A percentile compares a stretch with the other conserved stretches of the same genome.
phyloP scores from a whole-genome alignment of 2,329 filamentous ascomycete species.

The Xylariaceae sp. region DNA sequence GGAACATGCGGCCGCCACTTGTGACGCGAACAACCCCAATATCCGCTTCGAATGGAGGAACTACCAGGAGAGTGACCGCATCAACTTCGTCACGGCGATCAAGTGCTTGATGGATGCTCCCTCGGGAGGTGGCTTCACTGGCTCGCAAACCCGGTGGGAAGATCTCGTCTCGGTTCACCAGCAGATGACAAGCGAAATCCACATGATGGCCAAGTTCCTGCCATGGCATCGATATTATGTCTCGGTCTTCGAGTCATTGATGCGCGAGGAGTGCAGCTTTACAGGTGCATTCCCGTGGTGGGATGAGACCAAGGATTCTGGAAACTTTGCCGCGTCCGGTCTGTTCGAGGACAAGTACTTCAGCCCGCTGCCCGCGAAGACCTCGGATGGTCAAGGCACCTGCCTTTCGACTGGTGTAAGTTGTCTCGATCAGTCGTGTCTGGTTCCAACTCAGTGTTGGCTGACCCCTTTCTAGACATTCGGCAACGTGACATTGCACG shows the following conservation, averaged over 20 bases:
- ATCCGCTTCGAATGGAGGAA: slow-evolving; percentile 30
- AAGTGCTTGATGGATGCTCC: slow-evolving; percentile 30
- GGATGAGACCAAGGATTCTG: slow-evolving; percentile 34
- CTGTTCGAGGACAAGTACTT: slow-evolving; percentile 28
- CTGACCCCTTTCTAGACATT: slow-evolving; percentile 23
- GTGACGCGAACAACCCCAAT: slow-evolving; percentile 20
- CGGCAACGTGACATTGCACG: slow-evolving; percentile 21
- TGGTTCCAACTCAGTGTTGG: not conserved
- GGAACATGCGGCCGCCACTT: slow-evolving; percentile 13
- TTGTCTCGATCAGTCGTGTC: not conserved
- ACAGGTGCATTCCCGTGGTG: slow-evolving; percentile 34
- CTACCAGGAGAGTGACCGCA: slow-evolving; percentile 24
- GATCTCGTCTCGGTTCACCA: slow-evolving; percentile 35
- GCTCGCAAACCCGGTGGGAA: slow-evolving; percentile 30
- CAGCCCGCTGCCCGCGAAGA: slow-evolving; percentile 23
- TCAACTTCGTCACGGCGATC: slow-evolving; percentile 28
- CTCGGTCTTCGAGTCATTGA: slow-evolving; percentile 30
- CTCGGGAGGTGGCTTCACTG: slow-evolving; percentile 20
- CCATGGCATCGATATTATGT: slow-evolving; percentile 37
- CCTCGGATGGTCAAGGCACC: slow-evolving; percentile 24
- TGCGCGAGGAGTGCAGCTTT: slow-evolving; percentile 35
- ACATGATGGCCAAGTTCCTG: slow-evolving; percentile 32
- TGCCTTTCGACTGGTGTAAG: slow-evolving; percentile 30
- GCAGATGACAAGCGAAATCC: slow-evolving; percentile 26
- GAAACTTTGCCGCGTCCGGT: slow-evolving; percentile 26